Percentiles rank a stretch among this genome's conserved stretches.
Conservation (phyloP, 768 basidiomycete genomes). For the Mycena albidolilacea region DNA sequence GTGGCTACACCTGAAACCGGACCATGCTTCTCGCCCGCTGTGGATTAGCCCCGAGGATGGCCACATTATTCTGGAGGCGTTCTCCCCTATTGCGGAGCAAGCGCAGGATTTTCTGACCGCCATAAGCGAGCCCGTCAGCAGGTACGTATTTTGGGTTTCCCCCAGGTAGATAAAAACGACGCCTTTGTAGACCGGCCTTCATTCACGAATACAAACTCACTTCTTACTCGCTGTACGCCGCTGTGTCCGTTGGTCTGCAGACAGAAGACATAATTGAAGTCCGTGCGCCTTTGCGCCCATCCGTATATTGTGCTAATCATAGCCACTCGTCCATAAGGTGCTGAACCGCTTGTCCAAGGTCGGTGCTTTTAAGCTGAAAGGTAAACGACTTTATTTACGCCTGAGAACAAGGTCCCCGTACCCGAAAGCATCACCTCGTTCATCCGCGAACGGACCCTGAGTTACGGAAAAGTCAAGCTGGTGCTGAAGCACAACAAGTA, state of each 20-base stretch:
- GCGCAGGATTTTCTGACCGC: slow-evolving; percentile 99
- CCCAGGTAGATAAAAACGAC: slow-evolving; percentile 49
- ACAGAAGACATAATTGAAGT: slow-evolving; percentile 99
- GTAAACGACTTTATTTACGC: slow-evolving; percentile 22
- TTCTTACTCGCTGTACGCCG: slow-evolving; percentile 97
- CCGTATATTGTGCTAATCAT: slow-evolving; percentile 49
- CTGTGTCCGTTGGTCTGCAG: slow-evolving; percentile 97
- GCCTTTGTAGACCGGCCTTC: slow-evolving; percentile 84
- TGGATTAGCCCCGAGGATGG: slow-evolving; percentile 97
- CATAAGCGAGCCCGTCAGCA: slow-evolving; percentile 98
- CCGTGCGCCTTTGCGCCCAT: slow-evolving; percentile 52
- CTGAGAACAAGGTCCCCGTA: slow-evolving; percentile 81
- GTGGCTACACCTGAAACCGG: slow-evolving; percentile 88
- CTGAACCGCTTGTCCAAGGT: slow-evolving; percentile 88
- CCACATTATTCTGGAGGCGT: slow-evolving; percentile 96
- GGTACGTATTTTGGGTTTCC: slow-evolving; percentile 68
- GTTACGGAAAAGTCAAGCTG: slow-evolving; percentile 98
- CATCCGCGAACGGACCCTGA: slow-evolving; percentile 94
- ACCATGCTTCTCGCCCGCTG: slow-evolving; percentile 92
- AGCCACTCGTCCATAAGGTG: slow-evolving; percentile 62
- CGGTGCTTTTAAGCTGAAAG: slow-evolving; percentile 34
- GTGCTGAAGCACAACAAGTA: slow-evolving; percentile 99
- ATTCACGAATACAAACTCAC: slow-evolving; percentile 99
- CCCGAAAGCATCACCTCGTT: slow-evolving; percentile 88
- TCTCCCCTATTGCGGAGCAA: slow-evolving; percentile 97